Percentiles rank a stretch among this genome's conserved stretches.
Conservation (phyloP, 2,329 filamentous ascomycete species). For the Penicillium expansum region DNA sequence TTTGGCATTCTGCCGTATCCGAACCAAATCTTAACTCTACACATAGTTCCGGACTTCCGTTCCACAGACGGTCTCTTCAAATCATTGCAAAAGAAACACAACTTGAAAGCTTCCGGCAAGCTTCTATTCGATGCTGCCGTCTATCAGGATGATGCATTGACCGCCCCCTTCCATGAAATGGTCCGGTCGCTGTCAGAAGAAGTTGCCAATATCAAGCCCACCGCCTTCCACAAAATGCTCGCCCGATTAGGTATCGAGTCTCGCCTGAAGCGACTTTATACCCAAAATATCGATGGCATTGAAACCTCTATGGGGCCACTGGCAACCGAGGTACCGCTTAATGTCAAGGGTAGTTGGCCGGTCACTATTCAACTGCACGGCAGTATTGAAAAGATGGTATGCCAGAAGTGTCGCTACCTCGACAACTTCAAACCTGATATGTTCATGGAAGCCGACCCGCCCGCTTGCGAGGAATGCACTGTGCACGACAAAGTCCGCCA, state of each 20-base stretch:
- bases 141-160: constrained; percentile 87
- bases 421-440: constrained; percentile 72
- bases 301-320: constrained; percentile 81
- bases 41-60: constrained; percentile 84
- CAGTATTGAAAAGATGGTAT: constrained; percentile 92
- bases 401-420: constrained; percentile 82
- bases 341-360: constrained; percentile 86
- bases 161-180: constrained; percentile 92
- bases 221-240: constrained; percentile 87
- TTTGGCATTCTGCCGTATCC: constrained; percentile 13
- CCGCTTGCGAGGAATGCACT: constrained; percentile 72
- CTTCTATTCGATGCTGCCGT: constrained; percentile 96
- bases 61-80: constrained; percentile 88
- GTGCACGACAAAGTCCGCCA: constrained; percentile 74
- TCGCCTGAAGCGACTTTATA: constrained; percentile 84
- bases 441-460: constrained; percentile 81
- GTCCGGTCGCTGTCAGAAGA: constrained; percentile 81
- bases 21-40: constrained; percentile 14
- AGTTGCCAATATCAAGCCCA: constrained; percentile 74
- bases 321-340: constrained; percentile 75
- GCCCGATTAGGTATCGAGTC: constrained; percentile 85
- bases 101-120: constrained; percentile 89
- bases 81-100: constrained; percentile 79
- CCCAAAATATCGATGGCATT: constrained; percentile 94
- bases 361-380: constrained; percentile 91